Percentiles rank a stretch among this genome's conserved stretches.
phyloP scores from a whole-genome alignment of 768 basidiomycete genomes.

The Dictyophora rubrovolvata region DNA sequence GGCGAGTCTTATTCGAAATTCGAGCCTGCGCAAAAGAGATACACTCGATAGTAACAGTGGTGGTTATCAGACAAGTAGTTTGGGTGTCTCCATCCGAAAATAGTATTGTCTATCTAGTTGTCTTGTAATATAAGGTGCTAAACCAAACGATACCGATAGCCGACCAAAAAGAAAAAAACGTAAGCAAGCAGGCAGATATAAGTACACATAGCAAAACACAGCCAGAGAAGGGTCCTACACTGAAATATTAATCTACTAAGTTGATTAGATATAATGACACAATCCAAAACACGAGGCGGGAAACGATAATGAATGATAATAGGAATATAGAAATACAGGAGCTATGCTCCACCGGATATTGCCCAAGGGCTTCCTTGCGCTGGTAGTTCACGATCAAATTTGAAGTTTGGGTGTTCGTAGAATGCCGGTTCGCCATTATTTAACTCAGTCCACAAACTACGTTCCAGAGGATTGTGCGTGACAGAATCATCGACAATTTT shows the following conservation, averaged over 20 bases:
- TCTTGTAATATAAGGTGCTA: not conserved
- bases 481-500: constrained; percentile 25
- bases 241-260: not conserved
- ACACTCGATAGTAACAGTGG: not conserved
- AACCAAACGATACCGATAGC: not conserved
- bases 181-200: constrained; percentile 7
- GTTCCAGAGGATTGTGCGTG: constrained; percentile 25
- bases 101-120: constrained; percentile 2
- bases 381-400: constrained; percentile 64
- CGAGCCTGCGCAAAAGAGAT: not conserved
- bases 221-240: constrained; percentile 1
- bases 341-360: constrained; percentile 27
- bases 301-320: not conserved
- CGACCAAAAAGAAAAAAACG: not conserved
- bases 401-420: constrained; percentile 50
- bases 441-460: constrained; percentile 57
- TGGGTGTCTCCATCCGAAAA: constrained; percentile 7
- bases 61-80: not conserved
- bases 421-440: constrained; percentile 69
- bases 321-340: not conserved
- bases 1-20: constrained; percentile 7
- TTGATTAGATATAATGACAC: constrained; percentile 3
- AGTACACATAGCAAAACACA: constrained; percentile 8
- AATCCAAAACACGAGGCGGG: not conserved
- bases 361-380: constrained; percentile 64